phyloP scores from a whole-genome alignment of 139 green algal genomes.

The Volvox africanus region DNA sequence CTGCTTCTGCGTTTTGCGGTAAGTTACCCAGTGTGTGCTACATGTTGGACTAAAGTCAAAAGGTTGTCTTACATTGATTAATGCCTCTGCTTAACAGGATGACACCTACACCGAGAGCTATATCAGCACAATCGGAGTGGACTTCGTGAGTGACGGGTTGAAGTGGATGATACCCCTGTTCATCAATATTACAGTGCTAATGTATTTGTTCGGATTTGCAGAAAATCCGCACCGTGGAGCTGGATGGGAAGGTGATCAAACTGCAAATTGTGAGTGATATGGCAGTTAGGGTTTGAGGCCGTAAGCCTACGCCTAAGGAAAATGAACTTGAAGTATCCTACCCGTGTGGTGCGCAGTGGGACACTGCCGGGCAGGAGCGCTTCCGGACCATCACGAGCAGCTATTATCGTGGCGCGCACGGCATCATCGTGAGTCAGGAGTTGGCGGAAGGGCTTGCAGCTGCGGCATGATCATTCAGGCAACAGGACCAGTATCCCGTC shows the following conservation, averaged over 20 bases:
- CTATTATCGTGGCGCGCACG: constrained; percentile 98
- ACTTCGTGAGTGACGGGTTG: constrained; percentile 92
- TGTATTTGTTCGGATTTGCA: constrained; percentile 56
- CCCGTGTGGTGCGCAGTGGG: constrained; percentile 84
- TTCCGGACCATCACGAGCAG: constrained; percentile 99
- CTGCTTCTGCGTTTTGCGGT: constrained; percentile 96
- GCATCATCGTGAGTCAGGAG: constrained; percentile 91
- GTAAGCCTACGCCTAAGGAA: too few species aligned
- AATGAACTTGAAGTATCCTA: too few species aligned
- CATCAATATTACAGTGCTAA: background rate
- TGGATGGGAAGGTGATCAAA: constrained; percentile 99
- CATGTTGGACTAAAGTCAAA: background rate
- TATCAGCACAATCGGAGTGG: constrained; percentile 99
- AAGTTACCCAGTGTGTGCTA: constrained; percentile 23
- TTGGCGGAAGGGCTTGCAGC: background rate
- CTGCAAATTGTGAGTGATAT: constrained; percentile 93
- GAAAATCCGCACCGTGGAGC: constrained; percentile 99
- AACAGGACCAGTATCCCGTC: background rate
- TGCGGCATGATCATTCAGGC: background rate
- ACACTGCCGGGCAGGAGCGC: constrained; percentile 98
- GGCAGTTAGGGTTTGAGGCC: background rate
- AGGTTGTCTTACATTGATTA: background rate
- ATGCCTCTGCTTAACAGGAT: constrained; percentile 75
- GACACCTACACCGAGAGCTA: constrained; percentile 99
- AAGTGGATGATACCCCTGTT: background rate